A percentile compares a stretch with the other conserved stretches of the same genome.
phyloP scores from a whole-genome alignment of 2,329 filamentous ascomycete genomes.

The Alternaria longipes region DNA sequence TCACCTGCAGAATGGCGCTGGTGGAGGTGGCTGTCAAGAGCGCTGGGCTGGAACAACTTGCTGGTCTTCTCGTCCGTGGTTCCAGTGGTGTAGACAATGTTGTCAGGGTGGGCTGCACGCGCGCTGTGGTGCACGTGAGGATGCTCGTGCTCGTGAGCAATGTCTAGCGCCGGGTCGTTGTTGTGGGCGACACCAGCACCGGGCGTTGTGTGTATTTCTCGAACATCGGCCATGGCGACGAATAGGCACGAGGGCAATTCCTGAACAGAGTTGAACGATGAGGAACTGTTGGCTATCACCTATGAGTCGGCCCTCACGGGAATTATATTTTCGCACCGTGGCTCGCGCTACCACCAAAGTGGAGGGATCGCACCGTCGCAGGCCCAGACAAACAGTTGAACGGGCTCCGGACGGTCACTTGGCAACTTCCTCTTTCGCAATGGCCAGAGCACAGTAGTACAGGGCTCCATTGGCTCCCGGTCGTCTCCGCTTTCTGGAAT shows the following conservation, averaged over 20 bases:
- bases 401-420: slow-evolving; percentile 34
- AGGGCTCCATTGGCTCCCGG: slow-evolving; percentile 41
- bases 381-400: slow-evolving; percentile 40
- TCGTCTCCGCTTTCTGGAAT: slow-evolving; percentile 41
- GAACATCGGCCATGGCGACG: slow-evolving; percentile 46
- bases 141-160: slow-evolving; percentile 51
- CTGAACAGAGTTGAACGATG: slow-evolving; percentile 31
- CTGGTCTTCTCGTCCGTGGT: slow-evolving; percentile 46
- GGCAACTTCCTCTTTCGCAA: slow-evolving; percentile 49
- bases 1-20: slow-evolving; percentile 40
- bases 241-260: slow-evolving; percentile 43
- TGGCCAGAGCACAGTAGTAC: slow-evolving; percentile 28
- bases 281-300: slow-evolving; percentile 35
- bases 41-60: slow-evolving; percentile 48
- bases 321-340: slow-evolving; percentile 47
- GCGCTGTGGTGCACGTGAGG: slow-evolving; percentile 51
- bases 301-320: slow-evolving; percentile 27
- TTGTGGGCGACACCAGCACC: slow-evolving; percentile 45
- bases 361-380: slow-evolving; percentile 36
- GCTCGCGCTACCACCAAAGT: slow-evolving; percentile 39
- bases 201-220: slow-evolving; percentile 44
- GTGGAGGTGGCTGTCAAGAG: slow-evolving; percentile 53
- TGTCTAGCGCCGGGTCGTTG: slow-evolving; percentile 50
- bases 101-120: slow-evolving; percentile 41
- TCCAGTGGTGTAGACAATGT: slow-evolving; percentile 47